Base-by-base conservation (phyloP, 2,329 filamentous ascomycete species). In the Tricladium varicosporioides region DNA sequence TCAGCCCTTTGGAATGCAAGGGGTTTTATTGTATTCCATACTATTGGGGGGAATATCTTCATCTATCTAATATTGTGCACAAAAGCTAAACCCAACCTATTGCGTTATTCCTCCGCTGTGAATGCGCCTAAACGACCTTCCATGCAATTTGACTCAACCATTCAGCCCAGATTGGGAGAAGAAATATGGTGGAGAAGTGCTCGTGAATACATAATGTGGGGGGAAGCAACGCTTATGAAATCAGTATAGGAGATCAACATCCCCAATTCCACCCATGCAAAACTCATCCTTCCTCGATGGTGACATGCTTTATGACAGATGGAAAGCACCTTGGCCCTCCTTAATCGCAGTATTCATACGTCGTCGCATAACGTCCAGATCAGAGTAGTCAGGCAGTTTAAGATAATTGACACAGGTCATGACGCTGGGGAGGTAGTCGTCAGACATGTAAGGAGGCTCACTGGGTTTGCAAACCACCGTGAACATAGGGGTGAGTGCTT, bases 381-480 rank as follows among this genome's bases (percentile, higher is more conserved):
- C 85, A 64, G 86, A 93, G 75, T 99, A 99, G 74, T 99, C 91
- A 16, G 94, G 94, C 69, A 99, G 82, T 76, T 99, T 99, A 68
- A 99, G 84, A 72, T 99, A 99, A 74, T 99, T 99, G 74, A 96
- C 94, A 72, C 95, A 99, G 10, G 95, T 99, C 95, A 99, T 99
- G 72, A 99, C 95, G 71, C 92, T 97, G 11, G 95, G 94, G n/a
- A 99, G 82, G 69, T 97, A 99, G 76, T 99, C 94, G 70, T 99
- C 94, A 4, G 93, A 93, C 2, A 87, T 88, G 72, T 92, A 94
- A 1, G 94, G 94, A 14, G 91, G 86, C 70, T 99, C 94, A 73
- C 91, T 96, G n/a, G 93, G 93, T 74, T 97, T 97, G 81, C 94
- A 97, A 45, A 99, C 94, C 61, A 99, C 94, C 2, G 94, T 99